These are phyloP conservation scores for Otatea glauca DNA, from an alignment of 176 grass and related monocot genomes.

Conservation along the genomic window DNA sequence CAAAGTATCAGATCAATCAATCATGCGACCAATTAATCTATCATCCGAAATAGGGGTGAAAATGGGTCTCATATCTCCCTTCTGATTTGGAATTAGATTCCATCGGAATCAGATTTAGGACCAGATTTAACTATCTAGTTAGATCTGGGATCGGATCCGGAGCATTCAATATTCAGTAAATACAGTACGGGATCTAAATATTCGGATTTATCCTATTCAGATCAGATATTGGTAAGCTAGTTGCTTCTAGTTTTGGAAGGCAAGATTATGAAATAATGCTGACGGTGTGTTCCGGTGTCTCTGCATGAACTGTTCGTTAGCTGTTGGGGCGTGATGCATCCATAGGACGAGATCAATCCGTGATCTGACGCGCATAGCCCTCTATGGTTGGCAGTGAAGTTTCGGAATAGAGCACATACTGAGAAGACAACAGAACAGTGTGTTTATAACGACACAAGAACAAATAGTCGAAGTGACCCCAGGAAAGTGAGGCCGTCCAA, in stretches of 20 bases:
- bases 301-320: background rate
- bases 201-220: too few species aligned
- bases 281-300: background rate
- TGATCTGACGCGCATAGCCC: background rate
- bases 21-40: constrained; percentile 11
- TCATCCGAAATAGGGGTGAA: too few species aligned
- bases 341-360: background rate
- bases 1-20: background rate
- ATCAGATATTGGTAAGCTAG: too few species aligned
- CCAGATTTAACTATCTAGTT: too few species aligned
- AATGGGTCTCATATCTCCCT: too few species aligned
- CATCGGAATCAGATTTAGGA: too few species aligned
- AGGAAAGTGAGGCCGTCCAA: background rate
- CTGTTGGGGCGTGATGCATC: constrained; percentile 3
- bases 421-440: too few species aligned
- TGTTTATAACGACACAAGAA: background rate
- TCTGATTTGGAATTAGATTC: too few species aligned
- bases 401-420: too few species aligned
- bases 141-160: too few species aligned
- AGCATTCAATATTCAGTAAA: too few species aligned
- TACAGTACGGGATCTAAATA: too few species aligned
- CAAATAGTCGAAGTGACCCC: constrained; percentile 2
- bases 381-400: constrained; percentile 10
- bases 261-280: background rate
- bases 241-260: background rate